A percentile compares a stretch with the other conserved stretches of the same genome.
These are phyloP conservation scores for Jatropha multifida DNA, from an alignment of 441 rosid species.

Conservation along the genomic window DNA sequence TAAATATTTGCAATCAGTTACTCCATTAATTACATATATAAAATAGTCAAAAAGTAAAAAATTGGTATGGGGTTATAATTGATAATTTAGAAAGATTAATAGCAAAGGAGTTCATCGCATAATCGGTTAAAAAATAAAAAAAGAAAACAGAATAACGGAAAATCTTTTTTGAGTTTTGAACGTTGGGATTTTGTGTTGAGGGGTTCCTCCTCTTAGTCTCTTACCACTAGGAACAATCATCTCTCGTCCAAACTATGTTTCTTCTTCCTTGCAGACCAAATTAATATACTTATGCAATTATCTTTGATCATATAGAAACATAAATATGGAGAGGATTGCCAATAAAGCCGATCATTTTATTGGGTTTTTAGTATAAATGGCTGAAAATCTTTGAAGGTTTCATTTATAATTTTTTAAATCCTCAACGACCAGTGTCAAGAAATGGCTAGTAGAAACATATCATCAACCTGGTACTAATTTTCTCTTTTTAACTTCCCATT, in stretches of 20 bases:
- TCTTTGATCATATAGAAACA: too few species aligned
- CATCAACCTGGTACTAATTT: constrained; percentile 28
- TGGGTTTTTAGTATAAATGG: not conserved
- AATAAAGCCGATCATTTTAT: not conserved
- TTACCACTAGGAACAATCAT: not conserved
- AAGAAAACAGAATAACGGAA: not conserved
- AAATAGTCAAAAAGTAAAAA: too few species aligned
- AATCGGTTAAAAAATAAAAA: too few species aligned
- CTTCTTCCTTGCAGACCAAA: not conserved
- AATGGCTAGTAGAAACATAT: constrained; percentile 37
- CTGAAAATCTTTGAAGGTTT: not conserved
- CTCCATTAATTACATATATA: too few species aligned
- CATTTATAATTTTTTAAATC: not conserved
- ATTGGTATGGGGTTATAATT: too few species aligned
- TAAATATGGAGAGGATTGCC: not conserved
- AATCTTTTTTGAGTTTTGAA: constrained; percentile 19
- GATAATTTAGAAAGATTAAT: too few species aligned
- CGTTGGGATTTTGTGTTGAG: constrained; percentile 25
- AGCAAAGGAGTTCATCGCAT: too few species aligned
- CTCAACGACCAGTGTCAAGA: not conserved
- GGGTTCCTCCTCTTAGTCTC: constrained; percentile 5
- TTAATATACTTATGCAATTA: too few species aligned
- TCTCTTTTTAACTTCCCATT: not conserved
- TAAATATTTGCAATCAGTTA: too few species aligned
- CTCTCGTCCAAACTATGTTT: not conserved